These are phyloP conservation scores for Euphorbia celastroides DNA, from an alignment of 441 rosid species.

Conservation along the genomic window DNA sequence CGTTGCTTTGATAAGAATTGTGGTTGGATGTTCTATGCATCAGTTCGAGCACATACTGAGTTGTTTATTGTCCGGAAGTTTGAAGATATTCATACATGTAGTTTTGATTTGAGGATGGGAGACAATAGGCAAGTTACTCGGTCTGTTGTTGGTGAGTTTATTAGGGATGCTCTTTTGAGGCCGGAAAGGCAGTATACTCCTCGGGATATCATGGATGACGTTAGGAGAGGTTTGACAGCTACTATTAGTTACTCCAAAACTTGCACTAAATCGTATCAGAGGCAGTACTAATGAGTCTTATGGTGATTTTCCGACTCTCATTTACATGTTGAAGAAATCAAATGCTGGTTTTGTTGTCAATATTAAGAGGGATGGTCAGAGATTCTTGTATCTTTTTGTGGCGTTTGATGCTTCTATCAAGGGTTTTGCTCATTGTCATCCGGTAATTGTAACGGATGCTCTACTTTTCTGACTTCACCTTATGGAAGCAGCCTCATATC, in stretches of 20 bases:
- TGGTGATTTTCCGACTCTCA: neutral
- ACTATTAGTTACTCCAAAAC: no score
- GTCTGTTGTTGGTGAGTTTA: no score
- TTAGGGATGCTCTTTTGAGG: no score
- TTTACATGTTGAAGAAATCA: neutral
- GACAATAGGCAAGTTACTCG: no score
- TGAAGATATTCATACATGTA: no score
- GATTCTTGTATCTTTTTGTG: neutral
- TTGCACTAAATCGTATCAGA: neutral
- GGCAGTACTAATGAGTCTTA: neutral
- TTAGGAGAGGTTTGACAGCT: neutral
- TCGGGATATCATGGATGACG: neutral
- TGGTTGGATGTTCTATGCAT: no score
- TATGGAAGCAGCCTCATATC: neutral
- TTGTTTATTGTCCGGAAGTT: no score
- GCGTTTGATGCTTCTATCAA: neutral
- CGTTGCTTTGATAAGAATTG: no score
- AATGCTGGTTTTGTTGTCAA: neutral
- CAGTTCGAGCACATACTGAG: no score
- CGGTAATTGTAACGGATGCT: neutral
- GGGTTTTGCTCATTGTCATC: neutral
- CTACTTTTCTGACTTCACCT: neutral
- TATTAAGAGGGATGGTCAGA: neutral
- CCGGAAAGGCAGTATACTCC: neutral
- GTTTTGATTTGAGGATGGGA: no score